Evolutionary conservation across 2,329 filamentous ascomycete species (phyloP).

Genomic region (Epichloe gansuensis): DNA sequence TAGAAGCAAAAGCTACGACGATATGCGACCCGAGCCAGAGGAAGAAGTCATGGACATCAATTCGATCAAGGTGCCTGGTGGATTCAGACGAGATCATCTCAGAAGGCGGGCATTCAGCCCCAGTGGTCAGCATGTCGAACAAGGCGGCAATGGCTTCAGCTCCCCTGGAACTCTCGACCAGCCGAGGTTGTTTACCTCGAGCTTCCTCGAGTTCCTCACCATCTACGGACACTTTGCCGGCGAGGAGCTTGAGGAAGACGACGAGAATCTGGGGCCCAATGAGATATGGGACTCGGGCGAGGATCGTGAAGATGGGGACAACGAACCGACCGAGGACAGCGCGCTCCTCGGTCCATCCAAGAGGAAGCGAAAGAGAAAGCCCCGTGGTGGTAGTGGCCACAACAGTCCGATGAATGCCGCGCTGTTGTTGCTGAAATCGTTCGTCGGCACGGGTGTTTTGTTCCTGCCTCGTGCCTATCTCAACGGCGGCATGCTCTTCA

Average conservation of each 20-base stretch:
- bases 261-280: slow-evolving; percentile 73
- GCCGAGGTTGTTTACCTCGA: slow-evolving; percentile 65
- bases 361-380: slow-evolving; percentile 63
- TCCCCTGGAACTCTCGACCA: slow-evolving; percentile 18
- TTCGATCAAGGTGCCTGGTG: slow-evolving; percentile 83
- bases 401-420: slow-evolving; percentile 70
- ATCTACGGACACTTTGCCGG: slow-evolving; percentile 96
- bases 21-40: slow-evolving; percentile 65
- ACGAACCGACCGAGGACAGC: slow-evolving; percentile 78
- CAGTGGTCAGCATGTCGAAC: slow-evolving; percentile 16
- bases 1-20: slow-evolving; percentile 79
- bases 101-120: slow-evolving; percentile 61
- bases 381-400: slow-evolving; percentile 58
- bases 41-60: slow-evolving; percentile 73
- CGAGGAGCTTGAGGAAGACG: slow-evolving; percentile 92
- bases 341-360: slow-evolving; percentile 66
- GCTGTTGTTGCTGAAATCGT: slow-evolving; percentile 84
- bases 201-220: slow-evolving; percentile 89
- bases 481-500: slow-evolving; percentile 96
- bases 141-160: slow-evolving; percentile 21
- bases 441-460: slow-evolving; percentile 89
- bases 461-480: slow-evolving; percentile 88
- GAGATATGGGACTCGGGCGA: slow-evolving; percentile 83
- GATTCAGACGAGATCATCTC: slow-evolving; percentile 83
- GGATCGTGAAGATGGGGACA: slow-evolving; percentile 54